Evolutionary conservation across 2,329 filamentous ascomycete genomes (phyloP).

Genomic region (Apiospora arundinis): DNA sequence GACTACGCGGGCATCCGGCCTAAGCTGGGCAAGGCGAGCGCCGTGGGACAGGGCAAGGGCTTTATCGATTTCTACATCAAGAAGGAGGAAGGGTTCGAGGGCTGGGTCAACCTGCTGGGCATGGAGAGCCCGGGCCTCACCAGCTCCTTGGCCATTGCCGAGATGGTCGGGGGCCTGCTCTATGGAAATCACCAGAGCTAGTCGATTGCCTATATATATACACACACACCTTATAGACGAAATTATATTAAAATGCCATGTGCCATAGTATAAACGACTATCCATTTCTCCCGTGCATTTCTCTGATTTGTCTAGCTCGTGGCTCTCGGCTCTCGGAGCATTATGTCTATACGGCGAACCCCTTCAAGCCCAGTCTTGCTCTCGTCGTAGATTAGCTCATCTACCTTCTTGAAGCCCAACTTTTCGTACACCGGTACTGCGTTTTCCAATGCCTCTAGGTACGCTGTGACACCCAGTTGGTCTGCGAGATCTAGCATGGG

Average conservation of each 20-base stretch:
- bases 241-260: not conserved
- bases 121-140: slow-evolving; percentile 95
- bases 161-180: slow-evolving; percentile 67
- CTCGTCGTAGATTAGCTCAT: slow-evolving; percentile 24
- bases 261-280: not conserved
- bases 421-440: slow-evolving; percentile 23
- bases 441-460: slow-evolving; percentile 25
- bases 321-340: slow-evolving; percentile 23
- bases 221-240: not conserved
- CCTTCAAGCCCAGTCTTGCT: slow-evolving; percentile 24
- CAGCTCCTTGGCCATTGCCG: slow-evolving; percentile 83
- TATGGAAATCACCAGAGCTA: slow-evolving; percentile 44
- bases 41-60: slow-evolving; percentile 67
- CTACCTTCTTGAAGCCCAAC: slow-evolving; percentile 26
- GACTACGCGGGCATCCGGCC: slow-evolving; percentile 94
- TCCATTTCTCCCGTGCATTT: not conserved
- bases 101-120: slow-evolving; percentile 88
- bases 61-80: slow-evolving; percentile 87
- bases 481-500: slow-evolving; percentile 23
- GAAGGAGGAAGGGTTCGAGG: slow-evolving; percentile 77
- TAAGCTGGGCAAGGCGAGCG: slow-evolving; percentile 70
- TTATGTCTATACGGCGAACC: slow-evolving; percentile 22
- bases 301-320: not conserved
- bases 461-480: slow-evolving; percentile 23
- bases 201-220: not conserved